Percentiles rank a stretch among this genome's conserved stretches.
Conservation (phyloP, 2,329 filamentous ascomycete species). For the Fusarium hostae region DNA sequence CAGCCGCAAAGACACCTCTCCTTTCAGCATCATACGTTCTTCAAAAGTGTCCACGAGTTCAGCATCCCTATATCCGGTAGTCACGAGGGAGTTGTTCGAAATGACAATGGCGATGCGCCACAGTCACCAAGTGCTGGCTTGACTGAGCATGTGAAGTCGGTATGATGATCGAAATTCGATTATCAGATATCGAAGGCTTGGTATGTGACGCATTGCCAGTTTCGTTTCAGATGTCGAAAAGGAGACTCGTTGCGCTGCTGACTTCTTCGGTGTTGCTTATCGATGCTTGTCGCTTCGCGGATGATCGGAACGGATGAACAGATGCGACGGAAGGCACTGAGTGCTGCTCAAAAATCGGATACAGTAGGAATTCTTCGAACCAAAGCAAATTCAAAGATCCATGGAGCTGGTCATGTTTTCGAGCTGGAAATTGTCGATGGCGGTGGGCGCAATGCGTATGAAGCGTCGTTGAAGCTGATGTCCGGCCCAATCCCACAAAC, state of each 20-base stretch:
- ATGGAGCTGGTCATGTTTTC: neutral
- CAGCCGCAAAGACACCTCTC: neutral
- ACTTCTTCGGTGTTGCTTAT: neutral
- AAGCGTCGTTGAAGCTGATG: conserved; percentile 23
- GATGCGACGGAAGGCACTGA: neutral
- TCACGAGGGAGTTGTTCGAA: neutral
- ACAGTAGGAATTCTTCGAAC: neutral
- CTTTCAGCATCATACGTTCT: neutral
- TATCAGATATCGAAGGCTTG: neutral
- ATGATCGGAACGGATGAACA: conserved; percentile 1
- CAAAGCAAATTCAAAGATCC: neutral
- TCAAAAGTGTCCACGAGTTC: too few species aligned
- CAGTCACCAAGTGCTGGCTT: neutral
- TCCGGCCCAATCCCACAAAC: conserved; percentile 27
- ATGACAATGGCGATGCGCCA: neutral
- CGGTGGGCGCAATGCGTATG: conserved; percentile 17
- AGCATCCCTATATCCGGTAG: neutral
- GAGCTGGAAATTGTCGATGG: conserved; percentile 3
- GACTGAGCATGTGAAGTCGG: neutral
- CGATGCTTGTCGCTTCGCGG: conserved; percentile 12
- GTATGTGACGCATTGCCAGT: neutral
- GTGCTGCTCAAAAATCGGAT: neutral
- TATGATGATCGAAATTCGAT: neutral
- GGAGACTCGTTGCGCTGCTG: neutral
- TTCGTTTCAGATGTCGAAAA: neutral